Evolutionary conservation across 2,329 filamentous ascomycete genomes (phyloP), one percentile per base, ranked within the genome.

Genomic region (Cladophialophora immunda): DNA sequence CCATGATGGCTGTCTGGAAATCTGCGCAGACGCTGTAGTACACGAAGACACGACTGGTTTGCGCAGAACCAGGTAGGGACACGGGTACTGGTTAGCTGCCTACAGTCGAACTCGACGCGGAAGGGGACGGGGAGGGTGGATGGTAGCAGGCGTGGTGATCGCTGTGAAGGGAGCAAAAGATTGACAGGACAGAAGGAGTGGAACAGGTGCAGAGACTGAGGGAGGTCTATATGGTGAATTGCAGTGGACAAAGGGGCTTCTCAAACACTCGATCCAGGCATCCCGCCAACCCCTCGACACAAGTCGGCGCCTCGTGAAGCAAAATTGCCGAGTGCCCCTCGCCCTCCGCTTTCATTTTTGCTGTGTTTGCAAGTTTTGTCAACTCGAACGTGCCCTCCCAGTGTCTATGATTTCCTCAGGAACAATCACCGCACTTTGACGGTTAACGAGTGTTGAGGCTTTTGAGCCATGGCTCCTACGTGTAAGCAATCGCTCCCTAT

Each of bases 381-480:
- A 34, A 32, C 19, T 34, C 6, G 9, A 6, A 55, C 30, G 1
- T 34, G n/a, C 53, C 22, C 7, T 45, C n/a, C 9, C 38, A 45
- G n/a, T 45, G n/a, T 25, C 22, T 50, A 50, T 9, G 19, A 50
- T 27, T 25, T 13, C 11, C 22, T 25, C 19, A 4, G 17, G 22
- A 50, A 25, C 7, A 15, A 25, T 13, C 22, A 41, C 38, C 38
- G 22, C 45, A 13, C 19, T 50, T 27, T 50, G 11, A 25, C 9
- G 4, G 17, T 3, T 13, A 25, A 17, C 4, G 4, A 19, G 45
- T 50, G 45, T 27, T 15, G 19, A 50, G 9, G 4, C 9, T 41
- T 22, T 3, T 22, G 17, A 22, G 25, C 32, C 15, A 80, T 80
- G 78, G 75, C 78, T 66, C 75, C 80, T 64, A 79, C 78, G 29